A percentile compares a stretch with the other conserved stretches of the same genome.
phyloP scores from a whole-genome alignment of 1,284 basidiomycete genomes.

The Apiotrichum siamense region DNA sequence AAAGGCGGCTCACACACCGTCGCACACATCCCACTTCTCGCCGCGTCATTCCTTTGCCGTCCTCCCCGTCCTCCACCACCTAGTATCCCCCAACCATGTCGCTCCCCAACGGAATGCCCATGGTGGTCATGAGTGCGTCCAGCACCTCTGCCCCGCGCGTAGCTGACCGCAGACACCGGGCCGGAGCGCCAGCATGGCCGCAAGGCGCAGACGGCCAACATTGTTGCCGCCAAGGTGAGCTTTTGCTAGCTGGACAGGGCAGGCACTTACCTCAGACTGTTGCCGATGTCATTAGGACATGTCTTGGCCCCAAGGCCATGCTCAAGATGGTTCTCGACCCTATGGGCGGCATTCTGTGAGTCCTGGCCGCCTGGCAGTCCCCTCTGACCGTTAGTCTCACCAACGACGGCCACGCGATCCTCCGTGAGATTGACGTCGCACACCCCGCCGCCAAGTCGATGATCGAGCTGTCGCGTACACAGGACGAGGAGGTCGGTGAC shows the following conservation, averaged over 20 bases:
- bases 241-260: background rate
- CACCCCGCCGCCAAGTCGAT: slow-evolving; percentile 99
- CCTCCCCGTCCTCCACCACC: background rate
- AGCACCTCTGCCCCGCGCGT: background rate
- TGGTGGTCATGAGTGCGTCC: slow-evolving; percentile 51
- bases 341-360: slow-evolving; percentile 91
- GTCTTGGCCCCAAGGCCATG: slow-evolving; percentile 96
- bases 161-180: slow-evolving; percentile 63
- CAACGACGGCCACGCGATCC: slow-evolving; percentile 95
- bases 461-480: slow-evolving; percentile 93
- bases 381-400: slow-evolving; percentile 60
- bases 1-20: too few relatives aligned
- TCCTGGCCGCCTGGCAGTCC: background rate
- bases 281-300: slow-evolving; percentile 97
- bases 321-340: slow-evolving; percentile 99
- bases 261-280: slow-evolving; percentile 64
- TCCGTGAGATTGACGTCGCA: slow-evolving; percentile 95
- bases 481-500: slow-evolving; percentile 98
- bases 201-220: slow-evolving; percentile 95
- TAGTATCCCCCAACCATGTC: background rate
- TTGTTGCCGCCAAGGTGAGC: slow-evolving; percentile 87
- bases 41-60: background rate
- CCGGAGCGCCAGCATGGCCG: slow-evolving; percentile 89
- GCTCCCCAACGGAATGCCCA: slow-evolving; percentile 39
- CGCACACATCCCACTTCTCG: background rate